Conservation (phyloP, 768 basidiomycete species). For the Lactarius psammicola region DNA sequence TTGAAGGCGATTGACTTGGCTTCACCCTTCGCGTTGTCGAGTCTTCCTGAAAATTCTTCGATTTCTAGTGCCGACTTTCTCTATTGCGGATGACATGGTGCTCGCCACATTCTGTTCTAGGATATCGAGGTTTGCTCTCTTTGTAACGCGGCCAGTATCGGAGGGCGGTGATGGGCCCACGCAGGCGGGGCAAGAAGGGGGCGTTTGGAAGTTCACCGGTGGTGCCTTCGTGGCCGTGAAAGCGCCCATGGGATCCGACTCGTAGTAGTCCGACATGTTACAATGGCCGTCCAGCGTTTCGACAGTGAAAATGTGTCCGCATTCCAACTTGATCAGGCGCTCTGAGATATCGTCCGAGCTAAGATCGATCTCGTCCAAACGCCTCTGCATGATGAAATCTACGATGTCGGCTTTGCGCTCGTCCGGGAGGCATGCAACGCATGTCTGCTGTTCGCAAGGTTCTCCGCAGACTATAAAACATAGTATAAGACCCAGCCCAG, state of each 20-base stretch:
- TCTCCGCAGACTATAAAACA: conserved; percentile 39
- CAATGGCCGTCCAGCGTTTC: conserved; percentile 42
- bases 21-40: conserved; percentile 13
- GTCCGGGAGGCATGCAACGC: conserved; percentile 34
- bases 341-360: conserved; percentile 34
- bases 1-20: conserved; percentile 27
- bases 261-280: conserved; percentile 36
- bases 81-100: conserved; percentile 33
- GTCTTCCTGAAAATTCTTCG: conserved; percentile 12
- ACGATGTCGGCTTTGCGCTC: conserved; percentile 35
- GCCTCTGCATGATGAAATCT: conserved; percentile 39
- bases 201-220: conserved; percentile 33
- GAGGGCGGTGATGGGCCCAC: conserved; percentile 35
- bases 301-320: conserved; percentile 42
- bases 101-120: conserved; percentile 40
- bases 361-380: conserved; percentile 33
- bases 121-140: conserved; percentile 40
- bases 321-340: conserved; percentile 34
- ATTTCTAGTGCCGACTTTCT: conserved; percentile 23
- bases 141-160: conserved; percentile 41
- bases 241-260: conserved; percentile 29
- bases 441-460: conserved; percentile 37
- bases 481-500: not conserved
- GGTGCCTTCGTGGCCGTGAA: conserved; percentile 33
- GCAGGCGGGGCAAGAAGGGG: conserved; percentile 40